Conservation (phyloP, 1,139 yeast genomes). For the Protomyces gravidus region DNA sequence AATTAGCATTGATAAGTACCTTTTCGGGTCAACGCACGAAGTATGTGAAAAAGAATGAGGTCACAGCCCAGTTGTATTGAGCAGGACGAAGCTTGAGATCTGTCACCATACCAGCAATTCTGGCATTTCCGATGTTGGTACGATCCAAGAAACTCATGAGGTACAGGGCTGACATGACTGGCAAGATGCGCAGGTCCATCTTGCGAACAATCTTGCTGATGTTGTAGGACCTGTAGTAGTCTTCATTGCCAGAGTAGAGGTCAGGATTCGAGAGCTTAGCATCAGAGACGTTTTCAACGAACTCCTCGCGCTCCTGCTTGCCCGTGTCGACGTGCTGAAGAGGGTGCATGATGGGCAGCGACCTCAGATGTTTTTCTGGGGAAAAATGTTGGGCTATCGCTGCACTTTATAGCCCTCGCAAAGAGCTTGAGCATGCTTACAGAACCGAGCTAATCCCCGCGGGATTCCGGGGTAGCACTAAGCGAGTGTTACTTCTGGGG, state of each 20-base stretch:
- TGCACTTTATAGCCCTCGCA: too few species aligned
- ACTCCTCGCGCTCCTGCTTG: conserved; percentile 2
- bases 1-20: too few species aligned
- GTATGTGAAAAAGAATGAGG: conserved; percentile 23
- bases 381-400: too few species aligned
- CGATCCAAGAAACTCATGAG: conserved; percentile 52
- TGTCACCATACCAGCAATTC: conserved; percentile 49
- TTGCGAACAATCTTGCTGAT: conserved; percentile 14
- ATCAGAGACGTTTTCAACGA: conserved; percentile 1
- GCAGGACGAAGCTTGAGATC: conserved; percentile 53
- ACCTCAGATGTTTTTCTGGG: too few species aligned
- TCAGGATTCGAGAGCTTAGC: background rate
- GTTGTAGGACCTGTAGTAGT: conserved; percentile 17
- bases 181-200: conserved; percentile 27
- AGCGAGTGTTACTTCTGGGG: too few species aligned
- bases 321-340: conserved; percentile 4
- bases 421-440: too few species aligned
- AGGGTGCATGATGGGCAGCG: background rate
- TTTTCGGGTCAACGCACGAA: conserved; percentile 41
- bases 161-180: conserved; percentile 25
- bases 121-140: conserved; percentile 59
- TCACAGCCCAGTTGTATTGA: conserved; percentile 51
- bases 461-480: too few species aligned
- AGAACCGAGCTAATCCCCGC: too few species aligned
- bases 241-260: background rate